Conservation (phyloP, 495 filamentous ascomycete species). For the Achaetomiella virescens region DNA sequence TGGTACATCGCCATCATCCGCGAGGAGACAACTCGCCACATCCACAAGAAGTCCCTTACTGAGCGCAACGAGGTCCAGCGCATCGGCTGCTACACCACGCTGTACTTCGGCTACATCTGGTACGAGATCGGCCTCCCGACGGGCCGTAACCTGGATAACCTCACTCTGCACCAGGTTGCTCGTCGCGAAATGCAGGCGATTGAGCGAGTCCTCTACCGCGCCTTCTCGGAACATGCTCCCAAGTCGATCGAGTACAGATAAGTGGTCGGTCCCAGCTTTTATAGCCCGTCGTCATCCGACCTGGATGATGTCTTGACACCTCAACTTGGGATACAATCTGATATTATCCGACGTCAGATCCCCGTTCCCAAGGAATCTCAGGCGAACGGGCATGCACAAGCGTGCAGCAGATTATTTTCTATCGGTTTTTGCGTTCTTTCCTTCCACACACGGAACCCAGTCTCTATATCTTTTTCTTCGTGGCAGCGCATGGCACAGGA, state of each 20-base stretch:
- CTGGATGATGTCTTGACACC: too few relatives aligned
- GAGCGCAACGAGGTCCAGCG: constrained; percentile 30
- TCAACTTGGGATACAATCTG: neutral
- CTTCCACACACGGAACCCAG: neutral
- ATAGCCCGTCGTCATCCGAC: too few relatives aligned
- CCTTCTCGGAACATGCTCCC: neutral
- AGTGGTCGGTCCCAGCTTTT: neutral
- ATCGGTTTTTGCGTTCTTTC: neutral
- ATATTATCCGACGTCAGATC: neutral
- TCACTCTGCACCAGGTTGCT: constrained; percentile 32
- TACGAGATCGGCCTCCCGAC: constrained; percentile 30
- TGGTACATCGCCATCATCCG: constrained; percentile 50
- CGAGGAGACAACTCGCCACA: constrained; percentile 33
- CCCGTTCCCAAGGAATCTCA: neutral
- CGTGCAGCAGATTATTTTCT: neutral
- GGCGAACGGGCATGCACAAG: neutral
- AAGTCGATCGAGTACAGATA: neutral
- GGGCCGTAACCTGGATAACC: constrained; percentile 24
- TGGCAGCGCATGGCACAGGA: neutral
- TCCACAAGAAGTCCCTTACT: constrained; percentile 16
- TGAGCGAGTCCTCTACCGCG: constrained; percentile 32
- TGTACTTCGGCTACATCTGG: constrained; percentile 44
- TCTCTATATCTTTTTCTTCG: neutral
- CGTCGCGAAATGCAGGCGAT: constrained; percentile 36
- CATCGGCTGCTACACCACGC: constrained; percentile 20